Percentiles rank a stretch among this genome's conserved stretches.
These are phyloP conservation scores for Monilinia fructigena DNA, from an alignment of 2,329 filamentous ascomycete species.

Conservation along the genomic window DNA sequence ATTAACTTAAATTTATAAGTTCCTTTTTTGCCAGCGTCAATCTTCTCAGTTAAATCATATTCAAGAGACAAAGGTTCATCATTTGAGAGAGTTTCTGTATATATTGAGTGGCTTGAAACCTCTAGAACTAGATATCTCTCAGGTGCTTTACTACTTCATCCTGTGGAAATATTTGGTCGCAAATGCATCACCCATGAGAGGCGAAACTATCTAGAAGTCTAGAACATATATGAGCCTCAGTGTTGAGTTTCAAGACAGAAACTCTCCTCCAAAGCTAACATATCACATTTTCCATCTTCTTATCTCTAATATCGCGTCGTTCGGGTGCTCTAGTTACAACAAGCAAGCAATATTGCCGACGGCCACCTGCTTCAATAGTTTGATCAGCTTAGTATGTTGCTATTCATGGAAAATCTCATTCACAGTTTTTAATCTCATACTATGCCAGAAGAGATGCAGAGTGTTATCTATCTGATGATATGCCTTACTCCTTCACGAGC, in stretches of 20 bases:
- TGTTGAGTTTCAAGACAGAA: not conserved
- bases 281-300: conserved; percentile 8
- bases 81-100: not conserved
- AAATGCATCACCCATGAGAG: not conserved
- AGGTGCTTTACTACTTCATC: not conserved
- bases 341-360: not conserved
- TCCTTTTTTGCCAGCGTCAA: not conserved
- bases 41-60: not conserved
- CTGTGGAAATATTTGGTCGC: not conserved
- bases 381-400: not conserved
- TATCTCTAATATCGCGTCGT: not conserved
- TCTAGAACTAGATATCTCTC: not conserved
- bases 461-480: not conserved
- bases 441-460: not conserved
- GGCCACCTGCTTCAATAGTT: conserved; percentile 18
- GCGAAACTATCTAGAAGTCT: not conserved
- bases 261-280: not conserved
- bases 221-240: conserved; percentile 7
- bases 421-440: not conserved
- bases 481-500: not conserved
- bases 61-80: not conserved
- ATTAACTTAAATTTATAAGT: conserved; percentile 5
- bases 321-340: not conserved
- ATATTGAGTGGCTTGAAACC: conserved; percentile 4
- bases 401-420: conserved; percentile 8